Evolutionary conservation across 306 rosid species (phyloP), one percentile per base, ranked within the genome.

Genomic region (Malus fusca): DNA sequence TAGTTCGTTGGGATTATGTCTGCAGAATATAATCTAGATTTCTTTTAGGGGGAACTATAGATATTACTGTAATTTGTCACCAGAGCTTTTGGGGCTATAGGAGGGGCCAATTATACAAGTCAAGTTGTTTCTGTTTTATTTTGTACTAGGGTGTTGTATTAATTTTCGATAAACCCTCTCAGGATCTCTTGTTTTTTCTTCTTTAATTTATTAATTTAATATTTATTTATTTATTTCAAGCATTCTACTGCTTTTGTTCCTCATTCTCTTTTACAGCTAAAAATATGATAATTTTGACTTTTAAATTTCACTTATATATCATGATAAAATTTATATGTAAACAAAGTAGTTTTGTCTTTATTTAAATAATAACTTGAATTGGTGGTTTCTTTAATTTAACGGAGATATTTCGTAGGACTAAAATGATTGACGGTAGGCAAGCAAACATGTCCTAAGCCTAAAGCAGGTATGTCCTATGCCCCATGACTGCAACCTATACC

Each of bases 1-100:
- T 75, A 79, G 86, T 77, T 76, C 67, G 71, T 48, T 52, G 64
- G 84, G 78, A 77, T 77, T 23, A 69, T 68, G 71, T 73, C 74
- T 73, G 78, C 68, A 64, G 78, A 77, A 78, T 33, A 58, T 77
- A 15, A 46, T 48, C 10, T 74, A 68, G 74, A 82, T 72, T 61
- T 63, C 37, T 23, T 75, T 13, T 35, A 35, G 40, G 44, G 74
- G 78, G 72, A 74, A 21, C 37, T 53, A 44, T 81, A 59, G 76
- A 26, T 75, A 43, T 68, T 43, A 30, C 81, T 37, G 85, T 81
- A 64, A 76, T 37, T 75, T 75, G 74, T 83, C 75, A 58, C 69
- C 75, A 42, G 77, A 48, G 88, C 80, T 80, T 67, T 72, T 65
- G 74, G 69, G 33, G 44, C 19, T 25, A 26, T 40, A 73, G 78